Conservation (phyloP, 371 early-diverging fungal genomes). For the Mucor mucedo region DNA sequence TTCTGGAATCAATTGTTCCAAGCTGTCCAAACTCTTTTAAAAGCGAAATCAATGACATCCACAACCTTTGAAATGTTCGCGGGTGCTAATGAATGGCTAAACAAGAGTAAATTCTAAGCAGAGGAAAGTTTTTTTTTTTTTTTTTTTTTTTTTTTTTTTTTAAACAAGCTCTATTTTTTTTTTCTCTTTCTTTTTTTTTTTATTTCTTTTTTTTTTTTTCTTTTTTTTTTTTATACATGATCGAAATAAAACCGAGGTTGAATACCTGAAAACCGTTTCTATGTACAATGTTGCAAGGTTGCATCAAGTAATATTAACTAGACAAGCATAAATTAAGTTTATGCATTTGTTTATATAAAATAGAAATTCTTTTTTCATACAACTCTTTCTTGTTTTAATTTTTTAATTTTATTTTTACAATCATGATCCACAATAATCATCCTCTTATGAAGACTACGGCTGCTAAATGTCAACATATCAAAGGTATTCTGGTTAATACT, state of each 20-base stretch:
- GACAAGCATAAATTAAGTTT: too few species aligned
- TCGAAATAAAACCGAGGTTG: neutral
- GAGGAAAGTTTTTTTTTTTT: neutral
- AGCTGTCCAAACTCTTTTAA: slow-evolving; percentile 38
- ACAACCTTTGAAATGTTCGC: slow-evolving; percentile 40
- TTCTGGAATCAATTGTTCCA: slow-evolving; percentile 58
- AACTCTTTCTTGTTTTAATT: neutral
- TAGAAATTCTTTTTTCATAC: too few species aligned
- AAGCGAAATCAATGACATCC: slow-evolving; percentile 27
- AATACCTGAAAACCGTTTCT: neutral
- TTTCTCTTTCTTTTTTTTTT: neutral
- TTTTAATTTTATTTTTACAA: neutral
- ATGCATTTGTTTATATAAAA: too few species aligned
- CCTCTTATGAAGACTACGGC: too few species aligned
- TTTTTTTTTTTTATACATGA: neutral
- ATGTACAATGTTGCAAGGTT: slow-evolving; percentile 2
- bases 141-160: neutral
- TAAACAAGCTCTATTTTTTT: neutral
- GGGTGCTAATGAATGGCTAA: slow-evolving; percentile 56
- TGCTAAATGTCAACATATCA: neutral
- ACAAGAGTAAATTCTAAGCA: slow-evolving; percentile 17
- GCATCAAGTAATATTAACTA: neutral
- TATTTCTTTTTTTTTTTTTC: neutral
- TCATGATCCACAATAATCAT: neutral
- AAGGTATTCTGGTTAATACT: neutral